A percentile compares a stretch with the other conserved stretches of the same genome.
Conservation (phyloP, 2,329 filamentous ascomycete genomes). For the Fusarium chlamydosporum region DNA sequence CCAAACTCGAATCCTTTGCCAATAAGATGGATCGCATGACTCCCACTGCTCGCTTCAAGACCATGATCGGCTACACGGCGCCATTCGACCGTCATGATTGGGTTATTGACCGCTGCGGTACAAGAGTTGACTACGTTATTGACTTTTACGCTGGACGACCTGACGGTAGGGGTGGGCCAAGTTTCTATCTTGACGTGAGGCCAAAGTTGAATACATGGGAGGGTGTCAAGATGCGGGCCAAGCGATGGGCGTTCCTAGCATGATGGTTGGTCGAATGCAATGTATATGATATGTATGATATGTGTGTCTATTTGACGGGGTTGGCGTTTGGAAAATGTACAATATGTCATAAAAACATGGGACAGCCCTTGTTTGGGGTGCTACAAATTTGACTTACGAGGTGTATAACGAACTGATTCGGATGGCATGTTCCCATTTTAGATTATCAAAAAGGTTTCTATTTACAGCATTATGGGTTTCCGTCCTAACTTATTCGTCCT, state of each 20-base stretch:
- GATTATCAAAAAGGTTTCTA: no score
- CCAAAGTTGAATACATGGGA: conserved; percentile 78
- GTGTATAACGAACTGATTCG: not conserved
- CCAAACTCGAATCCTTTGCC: conserved; percentile 85
- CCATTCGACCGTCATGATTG: conserved; percentile 98
- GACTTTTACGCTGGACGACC: conserved; percentile 90
- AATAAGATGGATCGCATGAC: conserved; percentile 80
- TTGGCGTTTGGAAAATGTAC: conserved; percentile 50
- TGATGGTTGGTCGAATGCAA: conserved; percentile 48
- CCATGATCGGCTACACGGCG: conserved; percentile 85
- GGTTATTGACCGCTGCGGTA: conserved; percentile 93
- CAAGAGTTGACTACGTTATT: conserved; percentile 92
- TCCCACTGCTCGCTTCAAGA: conserved; percentile 86
- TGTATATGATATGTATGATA: conserved; percentile 39
- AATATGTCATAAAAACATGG: conserved; percentile 27
- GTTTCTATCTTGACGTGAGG: conserved; percentile 77
- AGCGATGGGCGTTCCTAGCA: conserved; percentile 65
- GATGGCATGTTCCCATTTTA: no score
- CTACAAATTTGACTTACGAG: not conserved
- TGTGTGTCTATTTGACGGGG: conserved; percentile 36
- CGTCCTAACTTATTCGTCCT: conserved; percentile 43
- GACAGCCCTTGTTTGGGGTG: conserved; percentile 13
- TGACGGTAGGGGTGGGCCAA: conserved; percentile 59
- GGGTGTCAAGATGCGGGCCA: conserved; percentile 75
- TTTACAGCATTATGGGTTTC: no score